Percentiles rank a stretch among this genome's conserved stretches.
phyloP scores from a whole-genome alignment of 768 basidiomycete genomes.

The Sporobolomyces pararoseus region DNA sequence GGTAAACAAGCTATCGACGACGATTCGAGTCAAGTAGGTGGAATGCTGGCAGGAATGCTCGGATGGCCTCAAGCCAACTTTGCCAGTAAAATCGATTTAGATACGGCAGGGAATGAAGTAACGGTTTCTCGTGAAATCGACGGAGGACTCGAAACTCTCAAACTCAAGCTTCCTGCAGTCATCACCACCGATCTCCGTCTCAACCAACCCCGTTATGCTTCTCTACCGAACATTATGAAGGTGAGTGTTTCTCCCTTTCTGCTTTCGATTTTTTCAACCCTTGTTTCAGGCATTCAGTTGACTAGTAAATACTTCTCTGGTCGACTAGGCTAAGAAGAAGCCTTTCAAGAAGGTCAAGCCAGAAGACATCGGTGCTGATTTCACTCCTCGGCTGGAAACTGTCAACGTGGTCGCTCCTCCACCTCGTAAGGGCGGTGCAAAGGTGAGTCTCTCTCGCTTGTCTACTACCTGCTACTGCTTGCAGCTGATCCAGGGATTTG shows the following conservation, averaged over 20 bases:
- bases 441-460: constrained; percentile 55
- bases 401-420: constrained; percentile 85
- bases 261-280: neutral
- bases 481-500: too few relatives aligned
- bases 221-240: constrained; percentile 96
- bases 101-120: constrained; percentile 64
- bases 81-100: constrained; percentile 69
- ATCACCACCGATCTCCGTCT: constrained; percentile 86
- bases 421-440: constrained; percentile 82
- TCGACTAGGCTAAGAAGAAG: constrained; percentile 86
- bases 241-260: neutral
- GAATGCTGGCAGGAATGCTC: constrained; percentile 91
- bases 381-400: constrained; percentile 75
- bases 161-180: constrained; percentile 72
- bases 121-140: constrained; percentile 85
- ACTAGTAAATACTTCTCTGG: too few relatives aligned
- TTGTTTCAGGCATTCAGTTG: too few relatives aligned
- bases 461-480: neutral
- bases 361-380: constrained; percentile 75
- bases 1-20: constrained; percentile 99
- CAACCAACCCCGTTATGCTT: constrained; percentile 89
- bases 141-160: constrained; percentile 81
- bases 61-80: constrained; percentile 93
- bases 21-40: constrained; percentile 89
- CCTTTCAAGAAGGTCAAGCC: constrained; percentile 77